Evolutionary conservation across 2,329 filamentous ascomycete species (phyloP).

Genomic region (Diaporthe ilicicola): DNA sequence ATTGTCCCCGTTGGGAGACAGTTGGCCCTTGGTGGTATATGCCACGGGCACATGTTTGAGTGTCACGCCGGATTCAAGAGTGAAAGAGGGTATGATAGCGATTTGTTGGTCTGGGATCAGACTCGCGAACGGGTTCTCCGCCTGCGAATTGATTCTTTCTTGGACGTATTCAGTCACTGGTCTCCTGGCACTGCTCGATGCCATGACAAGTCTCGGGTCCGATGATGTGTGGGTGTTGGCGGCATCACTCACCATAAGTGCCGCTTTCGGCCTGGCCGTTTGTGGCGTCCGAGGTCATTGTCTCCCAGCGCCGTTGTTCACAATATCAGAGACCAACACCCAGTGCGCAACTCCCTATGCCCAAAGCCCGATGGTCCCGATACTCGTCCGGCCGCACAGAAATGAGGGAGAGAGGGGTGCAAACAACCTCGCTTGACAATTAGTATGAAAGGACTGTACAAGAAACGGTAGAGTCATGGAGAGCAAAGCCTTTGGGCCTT

Average conservation of each 20-base stretch:
- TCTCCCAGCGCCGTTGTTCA: not conserved
- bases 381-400: not conserved
- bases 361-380: no score
- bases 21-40: slow-evolving; percentile 71
- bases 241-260: slow-evolving; percentile 32
- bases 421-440: not conserved
- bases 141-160: slow-evolving; percentile 74
- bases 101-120: slow-evolving; percentile 91
- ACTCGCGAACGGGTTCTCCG: slow-evolving; percentile 89
- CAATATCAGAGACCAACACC: not conserved
- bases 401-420: not conserved
- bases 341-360: not conserved
- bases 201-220: not conserved
- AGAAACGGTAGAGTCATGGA: slow-evolving; percentile 8
- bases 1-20: slow-evolving; percentile 69
- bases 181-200: slow-evolving; percentile 44
- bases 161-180: slow-evolving; percentile 69
- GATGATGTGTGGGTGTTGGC: not conserved
- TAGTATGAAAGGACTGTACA: not conserved
- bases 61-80: slow-evolving; percentile 88
- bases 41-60: slow-evolving; percentile 79
- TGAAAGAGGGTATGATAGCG: slow-evolving; percentile 87
- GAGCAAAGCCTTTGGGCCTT: not conserved
- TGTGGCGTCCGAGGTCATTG: slow-evolving; percentile 16
- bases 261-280: slow-evolving; percentile 21